A percentile compares a stretch with the other conserved stretches of the same genome.
Evolutionary conservation across 2,329 filamentous ascomycete species (phyloP).

Genomic region (Aspergillus niger): DNA sequence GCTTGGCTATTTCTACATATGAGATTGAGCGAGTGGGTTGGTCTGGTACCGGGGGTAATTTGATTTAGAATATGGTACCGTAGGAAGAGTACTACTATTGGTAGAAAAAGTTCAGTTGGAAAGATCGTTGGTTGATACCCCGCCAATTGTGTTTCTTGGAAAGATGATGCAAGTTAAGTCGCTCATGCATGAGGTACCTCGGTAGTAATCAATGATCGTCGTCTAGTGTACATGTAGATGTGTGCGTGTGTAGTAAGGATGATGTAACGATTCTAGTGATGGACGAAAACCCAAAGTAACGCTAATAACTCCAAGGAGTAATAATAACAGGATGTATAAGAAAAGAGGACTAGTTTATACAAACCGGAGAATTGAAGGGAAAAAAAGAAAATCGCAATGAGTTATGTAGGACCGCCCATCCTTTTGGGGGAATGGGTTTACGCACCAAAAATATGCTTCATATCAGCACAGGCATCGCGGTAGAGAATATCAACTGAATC

Average conservation of each 20-base stretch:
- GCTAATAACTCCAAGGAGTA: neutral
- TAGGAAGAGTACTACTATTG: no score
- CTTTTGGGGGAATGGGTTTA: neutral
- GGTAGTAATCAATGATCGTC: neutral
- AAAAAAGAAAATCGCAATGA: neutral
- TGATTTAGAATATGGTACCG: no score
- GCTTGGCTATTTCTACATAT: no score
- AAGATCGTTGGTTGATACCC: no score
- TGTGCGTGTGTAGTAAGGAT: neutral
- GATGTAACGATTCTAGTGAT: neutral
- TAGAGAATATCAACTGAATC: slow-evolving; percentile 45
- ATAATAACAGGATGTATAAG: neutral
- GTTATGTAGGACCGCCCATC: no score
- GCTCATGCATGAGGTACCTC: neutral
- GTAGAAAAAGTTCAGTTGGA: no score
- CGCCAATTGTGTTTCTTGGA: no score
- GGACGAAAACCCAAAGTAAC: neutral
- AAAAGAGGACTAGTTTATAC: neutral
- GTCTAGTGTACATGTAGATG: neutral
- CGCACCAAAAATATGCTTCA: slow-evolving; percentile 45
- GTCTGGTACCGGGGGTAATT: no score
- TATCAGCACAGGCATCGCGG: slow-evolving; percentile 45
- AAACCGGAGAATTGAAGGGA: neutral
- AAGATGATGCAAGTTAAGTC: neutral
- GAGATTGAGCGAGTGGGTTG: no score